phyloP scores from a whole-genome alignment of 139 green algal species.

The Closterium sp. region DNA sequence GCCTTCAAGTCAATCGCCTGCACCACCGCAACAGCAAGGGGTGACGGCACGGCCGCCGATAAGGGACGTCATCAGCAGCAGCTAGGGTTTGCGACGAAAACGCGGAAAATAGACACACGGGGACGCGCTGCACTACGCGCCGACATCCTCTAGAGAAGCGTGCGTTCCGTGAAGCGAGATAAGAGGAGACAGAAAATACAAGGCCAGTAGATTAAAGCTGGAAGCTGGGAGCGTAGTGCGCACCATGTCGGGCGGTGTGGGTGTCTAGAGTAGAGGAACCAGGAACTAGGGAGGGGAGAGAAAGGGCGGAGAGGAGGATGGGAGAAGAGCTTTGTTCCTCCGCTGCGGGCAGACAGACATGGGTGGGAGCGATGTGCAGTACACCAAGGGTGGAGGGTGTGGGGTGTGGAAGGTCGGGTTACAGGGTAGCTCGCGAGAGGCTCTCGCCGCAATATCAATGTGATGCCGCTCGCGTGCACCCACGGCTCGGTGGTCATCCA shows the following conservation, averaged over 20 bases:
- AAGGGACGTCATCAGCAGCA: neutral
- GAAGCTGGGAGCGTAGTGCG: neutral
- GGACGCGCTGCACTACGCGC: neutral
- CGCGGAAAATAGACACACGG: neutral
- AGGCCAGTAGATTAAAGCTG: too few relatives aligned
- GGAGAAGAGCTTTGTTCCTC: neutral
- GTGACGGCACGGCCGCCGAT: neutral
- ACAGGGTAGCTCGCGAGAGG: neutral
- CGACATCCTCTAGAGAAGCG: too few relatives aligned
- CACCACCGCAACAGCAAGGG: neutral
- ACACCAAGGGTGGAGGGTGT: neutral
- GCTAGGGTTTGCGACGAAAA: neutral
- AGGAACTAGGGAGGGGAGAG: neutral
- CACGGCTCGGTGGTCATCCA: neutral
- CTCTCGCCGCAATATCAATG: neutral
- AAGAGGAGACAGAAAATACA: too few relatives aligned
- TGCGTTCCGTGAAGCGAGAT: too few relatives aligned
- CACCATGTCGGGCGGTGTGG: neutral
- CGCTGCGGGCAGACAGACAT: too few relatives aligned
- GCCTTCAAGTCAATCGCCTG: constrained; percentile 97
- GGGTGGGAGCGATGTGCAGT: neutral
- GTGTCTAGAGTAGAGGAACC: neutral
- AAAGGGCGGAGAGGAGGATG: neutral
- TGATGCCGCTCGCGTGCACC: neutral
- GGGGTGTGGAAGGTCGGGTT: neutral